Evolutionary conservation across 768 basidiomycete genomes (phyloP), one percentile per base, ranked within the genome.

Genomic region (Sporobolomyces phaffii): DNA sequence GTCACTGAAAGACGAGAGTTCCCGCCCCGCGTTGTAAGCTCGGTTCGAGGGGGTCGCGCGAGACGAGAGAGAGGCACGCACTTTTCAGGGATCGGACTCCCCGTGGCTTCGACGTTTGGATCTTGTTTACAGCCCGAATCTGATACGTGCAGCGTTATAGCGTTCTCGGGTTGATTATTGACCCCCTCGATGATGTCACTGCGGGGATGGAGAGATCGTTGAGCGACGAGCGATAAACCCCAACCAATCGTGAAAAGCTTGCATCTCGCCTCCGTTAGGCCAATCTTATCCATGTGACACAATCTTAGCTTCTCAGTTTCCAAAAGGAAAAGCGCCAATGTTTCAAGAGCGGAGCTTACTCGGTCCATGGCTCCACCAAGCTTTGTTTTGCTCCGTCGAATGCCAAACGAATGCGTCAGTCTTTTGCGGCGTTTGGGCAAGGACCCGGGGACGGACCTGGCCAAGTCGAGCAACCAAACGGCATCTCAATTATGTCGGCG

Each of bases 171-270:
- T 49, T 69, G 68, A 31, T 65, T 62, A 31, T 64, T 49, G 18
- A 69, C 68, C 26, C 63, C 63, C 22, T 69, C 68, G 15, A 69
- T 24, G 22, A 69, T 52, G 43, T 69, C 68, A 0, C 53, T 64
- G 47, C 31, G 44, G 34, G n/a, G 2, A 26, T 29, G 51, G 7
- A 11, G 44, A 20, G 8, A 45, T 38, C 44, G 47, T 13, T 20
- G n/a, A n/a, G n/a, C n/a, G n/a, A n/a, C n/a, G n/a, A n/a, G n/a
- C n/a, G n/a, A n/a, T n/a, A n/a, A n/a, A n/a, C n/a, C n/a, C n/a
- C n/a, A n/a, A n/a, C n/a, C n/a, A n/a, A n/a, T 45, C 15, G 6
- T 1, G 28, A 17, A 52, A n/a, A n/a, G n/a, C 61, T 43, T 5
- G 51, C 65, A 68, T 68, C 44, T 68, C 66, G 4, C 66, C 66